Evolutionary conservation across 2,329 filamentous ascomycete species (phyloP), one percentile per base, ranked within the genome.

Genomic region (Akanthomyces muscarius): DNA sequence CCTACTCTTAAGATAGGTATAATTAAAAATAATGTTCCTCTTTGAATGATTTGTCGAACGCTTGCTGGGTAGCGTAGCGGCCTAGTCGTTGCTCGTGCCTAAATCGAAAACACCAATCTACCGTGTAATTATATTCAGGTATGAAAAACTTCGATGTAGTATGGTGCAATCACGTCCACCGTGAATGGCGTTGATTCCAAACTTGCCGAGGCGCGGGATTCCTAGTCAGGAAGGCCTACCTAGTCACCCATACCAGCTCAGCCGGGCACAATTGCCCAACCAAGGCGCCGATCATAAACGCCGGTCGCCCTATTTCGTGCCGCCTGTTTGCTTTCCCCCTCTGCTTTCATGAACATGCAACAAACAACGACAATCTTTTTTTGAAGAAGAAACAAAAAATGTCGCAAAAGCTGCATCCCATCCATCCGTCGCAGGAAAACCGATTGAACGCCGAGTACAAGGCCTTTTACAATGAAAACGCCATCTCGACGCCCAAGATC

Each of bases 401-500:
- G 51, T 7, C 51, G 18, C 89, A 63, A 1, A 61, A 64, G n/a
- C 64, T 62, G 13, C 64, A 66, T 10, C 61, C 64, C 18, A 57
- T 68, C 28, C 66, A 68, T 10, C 50, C 58, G 10, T 67, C 65
- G 25, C 58, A 67, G n/a, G 30, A 64, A 23, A 3, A 38, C 8
- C 45, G 54, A n/a, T 23, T 58, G 5, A 56, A 63, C 21, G 13
- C 53, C 8, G 45, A 63, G 45, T 63, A 45, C 38, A 51, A 51
- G 38, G 61, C 45, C 11, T 58, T 28, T 18, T 63, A 53, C 28
- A 58, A 57, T 41, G 38, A 23, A 38, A 13, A 28, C 47, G 7
- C 28, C 23, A 58, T 53, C 38, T 47, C 36, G 6, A 33, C 13
- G 16, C 61, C 61, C 14, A 48, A 36, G 23, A 23, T 51, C 8